Base-by-base conservation (phyloP, 306 rosid species). In the Castanea crenata region DNA sequence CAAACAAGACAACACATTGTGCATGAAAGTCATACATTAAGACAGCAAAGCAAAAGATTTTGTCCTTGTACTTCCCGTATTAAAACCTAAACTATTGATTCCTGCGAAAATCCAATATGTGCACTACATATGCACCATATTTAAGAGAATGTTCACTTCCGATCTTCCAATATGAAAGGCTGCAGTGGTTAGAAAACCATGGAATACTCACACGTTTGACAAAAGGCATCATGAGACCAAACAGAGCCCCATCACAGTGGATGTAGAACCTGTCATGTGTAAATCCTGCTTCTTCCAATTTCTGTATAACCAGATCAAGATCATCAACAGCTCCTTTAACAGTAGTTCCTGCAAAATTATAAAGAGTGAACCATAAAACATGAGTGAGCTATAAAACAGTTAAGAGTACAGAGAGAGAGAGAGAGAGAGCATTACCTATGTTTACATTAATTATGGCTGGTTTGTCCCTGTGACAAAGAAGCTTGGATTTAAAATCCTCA, bases 171-270 rank as follows among this genome's bases (percentile, higher is more conserved):
- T 20, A 18, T 31, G 34, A n/a, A 51, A 72, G 57, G 35, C n/a
- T 54, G 35, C 38, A 55, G n/a, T 15, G 32, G 44, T 29, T 25
- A 63, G 69, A 29, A 63, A 63, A 31, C 5, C 44, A 76, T 46
- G 58, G 52, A 56, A 46, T 46, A 81, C 91, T 83, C 80, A 83
- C 89, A 34, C 55, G 78, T 79, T 88, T 88, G 76, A 88, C 89
- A 12, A 88, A 88, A 74, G 89, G 91, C 91, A 88, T 88, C 91
- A 88, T 86, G 78, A 88, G 91, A 76, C 91, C 91, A 88, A 88
- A 88, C 79, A 88, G 78, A 64, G 91, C 88, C 63, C 91, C 89
- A 18, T 88, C 89, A 74, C 84, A 82, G 56, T 88, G 91, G 80
- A 88, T 83, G 82, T 86, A 88, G 88, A 88, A 83, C 55, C 79